Percentiles rank a stretch among this genome's conserved stretches.
Conservation (phyloP, 805 yeast genomes). For the Teunomyces cretensis region DNA sequence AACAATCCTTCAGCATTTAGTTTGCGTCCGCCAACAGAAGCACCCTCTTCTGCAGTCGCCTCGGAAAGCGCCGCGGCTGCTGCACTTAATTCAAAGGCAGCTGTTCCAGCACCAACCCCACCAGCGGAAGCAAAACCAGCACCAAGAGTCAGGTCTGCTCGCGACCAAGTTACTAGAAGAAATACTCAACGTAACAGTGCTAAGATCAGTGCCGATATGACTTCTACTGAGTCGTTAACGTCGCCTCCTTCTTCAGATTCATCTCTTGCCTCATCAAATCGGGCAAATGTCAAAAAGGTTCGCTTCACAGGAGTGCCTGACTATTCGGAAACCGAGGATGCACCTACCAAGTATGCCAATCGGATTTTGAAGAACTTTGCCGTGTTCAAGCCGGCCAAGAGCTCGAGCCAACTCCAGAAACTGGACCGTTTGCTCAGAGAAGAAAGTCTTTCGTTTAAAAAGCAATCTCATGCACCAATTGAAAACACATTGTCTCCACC, state of each 20-base stretch:
- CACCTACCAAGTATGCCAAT: slow-evolving; percentile 44
- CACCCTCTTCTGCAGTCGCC: not conserved
- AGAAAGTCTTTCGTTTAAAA: slow-evolving; percentile 36
- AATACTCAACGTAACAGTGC: slow-evolving; percentile 33
- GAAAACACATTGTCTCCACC: slow-evolving; percentile 4
- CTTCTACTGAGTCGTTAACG: not conserved
- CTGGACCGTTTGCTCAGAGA: slow-evolving; percentile 40
- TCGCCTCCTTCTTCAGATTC: slow-evolving; percentile 9
- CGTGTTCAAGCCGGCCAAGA: slow-evolving; percentile 19
- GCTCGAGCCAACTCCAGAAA: slow-evolving; percentile 21
- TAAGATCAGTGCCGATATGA: not conserved
- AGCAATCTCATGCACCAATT: slow-evolving; percentile 10
- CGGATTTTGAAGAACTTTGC: slow-evolving; percentile 41
- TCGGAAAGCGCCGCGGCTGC: not conserved
- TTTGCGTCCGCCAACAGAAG: slow-evolving; percentile 8
- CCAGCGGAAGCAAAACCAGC: slow-evolving; percentile 3
- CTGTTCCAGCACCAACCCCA: not conserved
- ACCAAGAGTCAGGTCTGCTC: slow-evolving; percentile 10
- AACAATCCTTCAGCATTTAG: slow-evolving; percentile 27
- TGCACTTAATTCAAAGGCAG: not conserved
- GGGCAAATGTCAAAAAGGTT: slow-evolving; percentile 38
- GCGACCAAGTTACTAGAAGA: slow-evolving; percentile 26
- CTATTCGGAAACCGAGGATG: slow-evolving; percentile 54
- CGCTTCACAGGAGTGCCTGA: slow-evolving; percentile 54
- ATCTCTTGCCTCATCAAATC: slow-evolving; percentile 9